Conservation (phyloP, 179 eudicot species). For the Beta corolliflora region DNA sequence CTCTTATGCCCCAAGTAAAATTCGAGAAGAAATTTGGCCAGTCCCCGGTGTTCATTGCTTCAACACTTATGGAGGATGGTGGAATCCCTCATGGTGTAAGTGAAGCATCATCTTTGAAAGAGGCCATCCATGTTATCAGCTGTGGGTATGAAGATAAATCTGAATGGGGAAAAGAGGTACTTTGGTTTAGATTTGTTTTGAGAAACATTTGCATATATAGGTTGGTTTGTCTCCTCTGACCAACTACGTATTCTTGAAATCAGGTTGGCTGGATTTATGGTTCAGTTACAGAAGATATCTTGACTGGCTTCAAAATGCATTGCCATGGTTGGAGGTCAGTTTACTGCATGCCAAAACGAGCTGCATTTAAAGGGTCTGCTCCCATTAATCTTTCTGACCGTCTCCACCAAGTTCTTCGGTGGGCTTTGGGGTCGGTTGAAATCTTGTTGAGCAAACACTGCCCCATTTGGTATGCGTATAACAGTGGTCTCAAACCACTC, state of each 20-base stretch:
- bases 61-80: slow-evolving; percentile 67
- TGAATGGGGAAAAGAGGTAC: slow-evolving; percentile 86
- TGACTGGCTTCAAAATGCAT: slow-evolving; percentile 97
- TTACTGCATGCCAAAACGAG: slow-evolving; percentile 87
- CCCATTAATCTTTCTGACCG: slow-evolving; percentile 96
- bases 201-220: neutral
- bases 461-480: slow-evolving; percentile 90
- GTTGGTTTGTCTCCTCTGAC: neutral
- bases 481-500: slow-evolving; percentile 81
- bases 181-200: neutral
- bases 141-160: slow-evolving; percentile 83
- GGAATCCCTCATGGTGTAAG: slow-evolving; percentile 53
- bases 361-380: slow-evolving; percentile 96
- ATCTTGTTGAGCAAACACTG: slow-evolving; percentile 90
- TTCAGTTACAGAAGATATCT: slow-evolving; percentile 92
- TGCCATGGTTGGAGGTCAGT: slow-evolving; percentile 98
- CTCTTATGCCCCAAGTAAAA: slow-evolving; percentile 70
- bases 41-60: slow-evolving; percentile 68
- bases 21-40: slow-evolving; percentile 78
- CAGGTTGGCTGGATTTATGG: slow-evolving; percentile 97
- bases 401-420: slow-evolving; percentile 92
- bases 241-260: neutral
- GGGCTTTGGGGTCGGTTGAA: slow-evolving; percentile 98
- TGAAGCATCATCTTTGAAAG: slow-evolving; percentile 66
- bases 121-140: slow-evolving; percentile 78